Conservation (phyloP, 768 basidiomycete species). For the Holtermannia corniformis region DNA sequence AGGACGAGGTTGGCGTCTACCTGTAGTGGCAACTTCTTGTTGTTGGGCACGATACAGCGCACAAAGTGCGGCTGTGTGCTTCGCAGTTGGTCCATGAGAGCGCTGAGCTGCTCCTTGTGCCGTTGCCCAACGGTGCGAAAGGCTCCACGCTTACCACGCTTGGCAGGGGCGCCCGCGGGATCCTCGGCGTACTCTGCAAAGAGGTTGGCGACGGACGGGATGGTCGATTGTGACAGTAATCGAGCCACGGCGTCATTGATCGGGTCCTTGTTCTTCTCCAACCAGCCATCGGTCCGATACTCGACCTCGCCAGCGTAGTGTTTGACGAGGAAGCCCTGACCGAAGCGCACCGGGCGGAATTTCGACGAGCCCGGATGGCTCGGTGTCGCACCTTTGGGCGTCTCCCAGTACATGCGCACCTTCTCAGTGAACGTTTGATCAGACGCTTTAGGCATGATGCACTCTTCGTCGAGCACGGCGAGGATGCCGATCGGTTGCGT, state of each 20-base stretch:
- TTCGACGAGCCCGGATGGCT: slow-evolving; percentile 67
- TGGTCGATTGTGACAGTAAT: slow-evolving; percentile 70
- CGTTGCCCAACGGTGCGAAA: slow-evolving; percentile 92
- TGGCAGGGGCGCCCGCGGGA: slow-evolving; percentile 30
- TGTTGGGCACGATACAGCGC: slow-evolving; percentile 93
- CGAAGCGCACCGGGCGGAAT: slow-evolving; percentile 77
- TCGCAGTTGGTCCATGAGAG: slow-evolving; percentile 80
- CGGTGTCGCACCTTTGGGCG: slow-evolving; percentile 43
- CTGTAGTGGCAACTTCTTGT: slow-evolving; percentile 76
- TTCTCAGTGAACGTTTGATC: slow-evolving; percentile 93
- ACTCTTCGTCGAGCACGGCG: slow-evolving; percentile 90
- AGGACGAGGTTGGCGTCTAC: slow-evolving; percentile 90
- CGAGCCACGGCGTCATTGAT: slow-evolving; percentile 90
- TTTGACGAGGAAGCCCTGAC: slow-evolving; percentile 86
- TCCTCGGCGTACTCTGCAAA: slow-evolving; percentile 71
- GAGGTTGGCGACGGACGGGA: slow-evolving; percentile 68
- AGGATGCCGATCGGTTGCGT: slow-evolving; percentile 74
- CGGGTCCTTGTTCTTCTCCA: slow-evolving; percentile 99
- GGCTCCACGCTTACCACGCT: slow-evolving; percentile 76
- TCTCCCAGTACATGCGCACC: slow-evolving; percentile 67
- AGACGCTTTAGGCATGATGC: slow-evolving; percentile 99
- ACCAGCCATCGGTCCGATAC: slow-evolving; percentile 90
- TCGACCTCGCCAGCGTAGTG: slow-evolving; percentile 97
- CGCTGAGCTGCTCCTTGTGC: slow-evolving; percentile 88
- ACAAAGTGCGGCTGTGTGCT: slow-evolving; percentile 97